Base-by-base conservation (phyloP, 1,284 basidiomycete species). In the Trametes versicolor region DNA sequence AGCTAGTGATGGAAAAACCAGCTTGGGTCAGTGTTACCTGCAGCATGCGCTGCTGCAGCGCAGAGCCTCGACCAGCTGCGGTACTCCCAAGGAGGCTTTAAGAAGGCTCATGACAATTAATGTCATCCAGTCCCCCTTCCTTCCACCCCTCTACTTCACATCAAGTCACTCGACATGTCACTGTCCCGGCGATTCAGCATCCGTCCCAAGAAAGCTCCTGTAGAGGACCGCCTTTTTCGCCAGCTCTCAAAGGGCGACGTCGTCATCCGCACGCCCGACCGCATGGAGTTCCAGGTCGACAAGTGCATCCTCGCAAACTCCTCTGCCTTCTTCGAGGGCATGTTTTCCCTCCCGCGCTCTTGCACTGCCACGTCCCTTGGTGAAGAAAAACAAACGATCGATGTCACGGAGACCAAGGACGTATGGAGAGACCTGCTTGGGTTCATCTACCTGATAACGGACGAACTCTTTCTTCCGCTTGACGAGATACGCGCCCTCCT, bases 251-350 rank as follows among this genome's bases (percentile, higher is more conserved):
- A 56, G 50, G 70, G 62, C 66, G 68, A 73, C 72, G 65, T 73
- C 66, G 74, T 77, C 74, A 66, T 73, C 68, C 71, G 70, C 63
- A 66, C 58, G 8, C 36, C 36, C 8, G 58, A 64, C 21, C 53
- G 48, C 9, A 29, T 52, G 4, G 37, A 56, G n/a, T 57, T 60
- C 41, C 39, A 60, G 17, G 58, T 60, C 29, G 36, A 64, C 63
- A 56, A 52, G 39, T 36, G 43, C 37, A 52, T 60, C 63, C 29
- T 64, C 8, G 47, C 29, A 19, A 39, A 25, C 19, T 39, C 39
- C 13, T 64, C 58, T 4, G n/a, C 39, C 8, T 15, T 50, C 52
- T 60, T 60, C 23, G 27, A 47, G 25, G 37, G 27, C 39, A 55
- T 55, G 37, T 49, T 43, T 27, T 23, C 60, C 15, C 17, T 47